Conservation (phyloP, 305 asterid species). For the Fraxinus dipetala region DNA sequence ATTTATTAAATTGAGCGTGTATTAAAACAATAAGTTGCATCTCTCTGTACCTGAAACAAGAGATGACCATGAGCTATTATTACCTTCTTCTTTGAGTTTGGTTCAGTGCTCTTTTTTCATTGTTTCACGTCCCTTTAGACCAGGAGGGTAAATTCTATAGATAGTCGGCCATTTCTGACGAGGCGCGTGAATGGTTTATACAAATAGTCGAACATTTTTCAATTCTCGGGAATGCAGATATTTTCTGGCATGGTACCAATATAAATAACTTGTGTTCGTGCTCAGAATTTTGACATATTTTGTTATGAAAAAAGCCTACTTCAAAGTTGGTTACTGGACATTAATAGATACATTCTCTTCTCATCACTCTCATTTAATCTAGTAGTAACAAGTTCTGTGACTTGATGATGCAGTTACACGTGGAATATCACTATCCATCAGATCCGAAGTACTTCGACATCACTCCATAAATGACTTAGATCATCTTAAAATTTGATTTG, state of each 20-base stretch:
- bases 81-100: neutral
- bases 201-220: neutral
- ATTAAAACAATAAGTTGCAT: neutral
- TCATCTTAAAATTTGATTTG: slow-evolving; percentile 26
- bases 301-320: neutral
- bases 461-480: slow-evolving; percentile 34
- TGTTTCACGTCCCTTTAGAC: neutral
- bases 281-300: neutral
- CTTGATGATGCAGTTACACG: slow-evolving; percentile 70
- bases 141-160: neutral
- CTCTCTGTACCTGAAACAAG: neutral
- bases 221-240: neutral
- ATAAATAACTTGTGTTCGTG: neutral
- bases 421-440: slow-evolving; percentile 80
- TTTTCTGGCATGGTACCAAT: neutral
- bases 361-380: neutral
- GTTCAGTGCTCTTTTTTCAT: neutral
- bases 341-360: neutral
- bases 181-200: neutral
- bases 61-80: neutral
- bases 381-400: slow-evolving; percentile 11
- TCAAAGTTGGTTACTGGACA: too few relatives aligned
- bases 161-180: neutral
- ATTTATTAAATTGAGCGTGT: neutral
- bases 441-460: slow-evolving; percentile 84